These are phyloP conservation scores for Solanum lycopersicoides DNA, from an alignment of 257 asterid genomes.

Conservation along the genomic window DNA sequence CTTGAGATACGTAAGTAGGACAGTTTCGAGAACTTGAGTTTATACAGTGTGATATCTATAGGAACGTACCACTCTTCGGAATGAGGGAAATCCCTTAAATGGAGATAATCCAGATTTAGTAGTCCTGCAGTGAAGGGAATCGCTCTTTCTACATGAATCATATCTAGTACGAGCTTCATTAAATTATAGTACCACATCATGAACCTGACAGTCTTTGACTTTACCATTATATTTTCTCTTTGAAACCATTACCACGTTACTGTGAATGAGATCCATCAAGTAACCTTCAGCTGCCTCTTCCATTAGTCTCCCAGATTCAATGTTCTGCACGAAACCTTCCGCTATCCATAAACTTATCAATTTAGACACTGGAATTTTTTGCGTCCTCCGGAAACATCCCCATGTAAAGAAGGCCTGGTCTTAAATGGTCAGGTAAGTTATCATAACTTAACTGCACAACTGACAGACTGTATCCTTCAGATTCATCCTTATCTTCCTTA, in stretches of 20 bases:
- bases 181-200: background rate
- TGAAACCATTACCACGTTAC: background rate
- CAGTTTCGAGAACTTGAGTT: background rate
- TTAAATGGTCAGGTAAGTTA: background rate
- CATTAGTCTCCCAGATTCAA: background rate
- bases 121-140: too few species aligned
- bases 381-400: background rate
- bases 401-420: background rate
- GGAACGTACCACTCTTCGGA: background rate
- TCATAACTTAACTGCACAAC: background rate
- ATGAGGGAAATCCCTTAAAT: too few species aligned
- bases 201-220: background rate
- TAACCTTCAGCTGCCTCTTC: background rate
- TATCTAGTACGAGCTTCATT: too few species aligned
- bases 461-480: background rate
- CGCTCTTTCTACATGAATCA: too few species aligned
- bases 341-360: background rate
- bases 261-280: background rate
- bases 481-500: background rate
- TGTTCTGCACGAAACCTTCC: background rate
- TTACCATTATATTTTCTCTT: background rate
- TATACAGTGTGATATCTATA: background rate
- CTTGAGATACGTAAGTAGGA: background rate
- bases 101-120: too few species aligned
- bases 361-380: background rate